phyloP scores from a whole-genome alignment of 345 rosid genomes.

The Citrus trifoliata region DNA sequence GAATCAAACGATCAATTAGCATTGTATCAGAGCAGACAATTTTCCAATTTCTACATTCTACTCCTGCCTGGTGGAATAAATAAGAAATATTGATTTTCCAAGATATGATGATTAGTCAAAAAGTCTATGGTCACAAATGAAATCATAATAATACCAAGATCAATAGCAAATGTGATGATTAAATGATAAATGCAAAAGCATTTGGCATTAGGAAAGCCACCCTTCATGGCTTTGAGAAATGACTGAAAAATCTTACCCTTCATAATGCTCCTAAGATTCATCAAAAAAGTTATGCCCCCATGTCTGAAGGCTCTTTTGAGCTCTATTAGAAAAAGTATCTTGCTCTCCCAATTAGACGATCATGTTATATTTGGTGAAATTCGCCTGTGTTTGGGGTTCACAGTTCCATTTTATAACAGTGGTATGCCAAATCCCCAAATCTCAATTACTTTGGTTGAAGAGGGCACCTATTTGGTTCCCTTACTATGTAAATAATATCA shows the following conservation, averaged over 20 bases:
- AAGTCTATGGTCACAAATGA: neutral
- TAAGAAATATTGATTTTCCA: neutral
- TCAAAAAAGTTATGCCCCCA: neutral
- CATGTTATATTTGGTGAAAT: neutral
- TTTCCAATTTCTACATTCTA: too few relatives aligned
- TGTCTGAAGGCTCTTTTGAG: neutral
- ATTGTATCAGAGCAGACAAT: neutral
- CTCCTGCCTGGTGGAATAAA: too few relatives aligned
- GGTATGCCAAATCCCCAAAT: neutral
- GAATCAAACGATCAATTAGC: neutral
- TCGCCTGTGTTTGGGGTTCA: neutral
- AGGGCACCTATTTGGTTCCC: constrained; percentile 61
- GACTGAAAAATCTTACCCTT: neutral
- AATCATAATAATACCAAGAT: neutral
- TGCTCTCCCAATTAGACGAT: neutral
- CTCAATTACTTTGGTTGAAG: constrained; percentile 24
- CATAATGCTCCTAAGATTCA: neutral
- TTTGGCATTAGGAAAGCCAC: neutral
- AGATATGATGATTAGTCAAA: neutral
- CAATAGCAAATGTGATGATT: neutral
- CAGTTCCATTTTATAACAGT: neutral
- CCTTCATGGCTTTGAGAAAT: neutral
- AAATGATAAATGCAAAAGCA: neutral
- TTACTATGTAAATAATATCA: constrained; percentile 80
- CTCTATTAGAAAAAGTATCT: neutral